Percentiles rank a stretch among this genome's conserved stretches.
These are phyloP conservation scores for Telopea speciosissima DNA, from an alignment of 177 flowering plant genomes.

Conservation along the genomic window DNA sequence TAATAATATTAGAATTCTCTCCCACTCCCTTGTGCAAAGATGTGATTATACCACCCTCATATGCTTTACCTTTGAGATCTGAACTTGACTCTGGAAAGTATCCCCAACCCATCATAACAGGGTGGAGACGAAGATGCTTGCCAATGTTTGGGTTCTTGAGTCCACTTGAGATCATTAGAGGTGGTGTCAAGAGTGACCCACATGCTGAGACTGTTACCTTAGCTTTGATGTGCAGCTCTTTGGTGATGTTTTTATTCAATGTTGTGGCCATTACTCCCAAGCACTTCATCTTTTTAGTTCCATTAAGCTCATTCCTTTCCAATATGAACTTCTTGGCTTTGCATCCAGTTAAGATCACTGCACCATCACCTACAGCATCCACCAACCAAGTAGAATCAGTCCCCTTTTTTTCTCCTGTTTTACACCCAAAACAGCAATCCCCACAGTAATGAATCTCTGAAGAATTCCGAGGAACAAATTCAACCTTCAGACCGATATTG, in stretches of 20 bases:
- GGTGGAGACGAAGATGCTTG: conserved; percentile 67
- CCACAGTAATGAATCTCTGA: conserved; percentile 66
- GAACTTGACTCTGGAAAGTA: conserved; percentile 54
- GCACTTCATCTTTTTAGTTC: conserved; percentile 40
- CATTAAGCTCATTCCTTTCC: conserved; percentile 24
- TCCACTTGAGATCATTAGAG: conserved; percentile 68
- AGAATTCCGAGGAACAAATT: conserved; percentile 51
- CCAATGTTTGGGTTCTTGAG: conserved; percentile 63
- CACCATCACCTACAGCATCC: conserved; percentile 62
- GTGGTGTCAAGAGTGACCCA: conserved; percentile 71
- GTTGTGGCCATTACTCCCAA: conserved; percentile 51
- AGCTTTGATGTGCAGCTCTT: conserved; percentile 47
- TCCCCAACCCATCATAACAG: conserved; percentile 67
- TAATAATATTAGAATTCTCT: conserved; percentile 25
- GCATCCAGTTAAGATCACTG: conserved; percentile 68
- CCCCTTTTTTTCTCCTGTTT: conserved; percentile 60
- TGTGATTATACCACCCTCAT: conserved; percentile 49
- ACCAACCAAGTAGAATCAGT: conserved; percentile 75
- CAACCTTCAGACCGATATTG: conserved; percentile 46
- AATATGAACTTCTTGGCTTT: conserved; percentile 55
- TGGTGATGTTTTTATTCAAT: conserved; percentile 24
- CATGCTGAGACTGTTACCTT: conserved; percentile 64
- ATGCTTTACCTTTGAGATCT: conserved; percentile 43
- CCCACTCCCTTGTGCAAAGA: conserved; percentile 39
- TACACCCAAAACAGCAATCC: conserved; percentile 61